Evolutionary conservation across 2,329 filamentous ascomycete genomes (phyloP).

Genomic region (Phialophora expanda): DNA sequence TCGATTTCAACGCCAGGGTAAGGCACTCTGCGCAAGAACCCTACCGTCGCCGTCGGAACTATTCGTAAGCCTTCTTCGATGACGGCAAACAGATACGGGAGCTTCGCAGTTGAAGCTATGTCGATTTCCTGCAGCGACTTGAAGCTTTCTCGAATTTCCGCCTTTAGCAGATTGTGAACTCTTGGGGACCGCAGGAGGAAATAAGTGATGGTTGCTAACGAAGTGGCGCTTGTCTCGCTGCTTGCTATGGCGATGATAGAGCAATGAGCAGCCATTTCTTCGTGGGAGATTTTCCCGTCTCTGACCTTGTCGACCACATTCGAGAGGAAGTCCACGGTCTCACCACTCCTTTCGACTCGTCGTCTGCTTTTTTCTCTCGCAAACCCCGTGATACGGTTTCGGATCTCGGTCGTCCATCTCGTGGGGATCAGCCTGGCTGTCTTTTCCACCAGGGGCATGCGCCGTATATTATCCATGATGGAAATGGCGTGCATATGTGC

Average conservation of each 20-base stretch:
- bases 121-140: conserved; percentile 1
- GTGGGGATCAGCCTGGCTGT: neutral
- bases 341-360: neutral
- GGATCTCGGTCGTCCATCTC: neutral
- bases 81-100: conserved; percentile 2
- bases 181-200: neutral
- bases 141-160: neutral
- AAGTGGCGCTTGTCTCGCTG: conserved; percentile 9
- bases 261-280: conserved; percentile 78
- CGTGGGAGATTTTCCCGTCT: conserved; percentile 47
- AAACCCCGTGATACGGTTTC: neutral
- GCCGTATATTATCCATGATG: neutral
- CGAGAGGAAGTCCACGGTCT: neutral
- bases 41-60: neutral
- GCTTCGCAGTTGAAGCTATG: neutral
- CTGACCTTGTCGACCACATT: conserved; percentile 10
- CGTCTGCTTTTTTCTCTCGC: neutral
- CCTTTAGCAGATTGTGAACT: neutral
- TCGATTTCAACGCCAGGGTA: neutral
- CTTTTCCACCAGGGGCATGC: neutral
- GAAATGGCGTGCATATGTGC: neutral
- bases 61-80: neutral
- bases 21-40: neutral
- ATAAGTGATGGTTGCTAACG: conserved; percentile 2
- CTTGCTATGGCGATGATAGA: conserved; percentile 47